Base-by-base conservation (phyloP, 768 basidiomycete species). In the Pilatotrama ljubarskyi region DNA sequence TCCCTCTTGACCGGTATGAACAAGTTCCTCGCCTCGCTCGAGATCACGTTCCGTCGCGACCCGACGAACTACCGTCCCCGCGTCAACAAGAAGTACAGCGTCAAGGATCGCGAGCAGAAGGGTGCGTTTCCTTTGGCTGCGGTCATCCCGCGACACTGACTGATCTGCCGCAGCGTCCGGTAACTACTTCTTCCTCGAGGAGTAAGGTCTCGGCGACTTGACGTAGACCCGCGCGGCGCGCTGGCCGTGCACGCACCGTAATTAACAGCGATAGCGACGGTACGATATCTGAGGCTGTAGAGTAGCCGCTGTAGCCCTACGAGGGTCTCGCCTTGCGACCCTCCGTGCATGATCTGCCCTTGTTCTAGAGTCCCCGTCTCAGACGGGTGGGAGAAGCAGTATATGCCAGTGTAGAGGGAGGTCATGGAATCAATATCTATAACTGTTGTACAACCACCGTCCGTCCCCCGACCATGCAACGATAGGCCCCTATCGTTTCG, bases 41-140 rank as follows among this genome's bases (percentile, higher is more conserved):
- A 98, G 75, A 96, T 98, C 73, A 98, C 97, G 1, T 98, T 98
- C 87, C 83, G 97, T 61, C 88, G 97, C 67, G 97, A 99, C 75
- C 97, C 96, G 11, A 96, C 94, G 59, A 93, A 94, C 77, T 94
- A 84, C 80, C 82, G 92, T 41, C 92, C 92, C 37, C 85, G 92
- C 41, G 92, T 94, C 25, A 94, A 94, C 78, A 94, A 94, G 76
- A 68, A 83, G 54, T 75, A 91, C 73, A 90, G 88, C 74, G 82
- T 93, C 68, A 94, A 94, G 76, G 92, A 94, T 70, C 79, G 89
- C 58, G 92, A 94, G 73, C 92, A 94, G 76, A 94, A 93, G 76
- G 64, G 91, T 91, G 65, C 29, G 82, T 70, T 18, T 56, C 18
- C 51, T 51, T 35, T 18, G 17, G 51, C 41, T 10, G 24, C 56